Evolutionary conservation across 2,329 filamentous ascomycete species (phyloP), one percentile per base, ranked within the genome.

Genomic region (Aureobasidium sp.): DNA sequence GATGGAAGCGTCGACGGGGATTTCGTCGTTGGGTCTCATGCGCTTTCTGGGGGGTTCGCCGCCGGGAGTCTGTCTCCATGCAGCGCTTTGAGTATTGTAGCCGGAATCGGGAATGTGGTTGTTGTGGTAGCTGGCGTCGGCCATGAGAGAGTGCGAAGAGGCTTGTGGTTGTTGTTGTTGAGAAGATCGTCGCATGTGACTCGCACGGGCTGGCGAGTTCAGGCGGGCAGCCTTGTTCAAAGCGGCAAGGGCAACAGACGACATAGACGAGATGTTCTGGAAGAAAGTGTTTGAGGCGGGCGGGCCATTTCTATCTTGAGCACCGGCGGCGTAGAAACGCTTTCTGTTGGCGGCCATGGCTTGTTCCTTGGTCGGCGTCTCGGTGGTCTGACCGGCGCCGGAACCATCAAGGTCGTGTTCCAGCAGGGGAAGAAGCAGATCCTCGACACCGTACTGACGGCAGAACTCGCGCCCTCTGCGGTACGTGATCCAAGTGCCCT

Each of bases 401-500:
- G 92, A 87, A 66, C 87, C 84, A 58, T 84, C 85, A 78, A 91
- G 88, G 69, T 93, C 89, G 71, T 93, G 90, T 29, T 88, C 90
- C 58, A 94, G 75, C 5, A 94, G 79, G 17, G 88, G 88, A 23
- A 84, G 81, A 50, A 94, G 76, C 5, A 90, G 68, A 64, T 93
- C 89, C 71, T 93, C 88, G 33, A 94, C 89, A 61, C 83, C 82
- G 68, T 86, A 86, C 69, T 85, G 82, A 43, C 88, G 85, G 74
- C 94, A 97, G 67, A 99, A 93, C 70, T 96, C 90, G 47, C 95
- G 82, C 1, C 93, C 94, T 63, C 93, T 85, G 53, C 93, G 88
- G 70, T 95, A 97, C 69, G 88, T 90, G 70, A 99, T 95, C 94
- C 94, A 99, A 2, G 94, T 99, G 60, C 94, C 94, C 77, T 99